Conservation (phyloP, 2,329 filamentous ascomycete species). For the Talaromyces islandicus region DNA sequence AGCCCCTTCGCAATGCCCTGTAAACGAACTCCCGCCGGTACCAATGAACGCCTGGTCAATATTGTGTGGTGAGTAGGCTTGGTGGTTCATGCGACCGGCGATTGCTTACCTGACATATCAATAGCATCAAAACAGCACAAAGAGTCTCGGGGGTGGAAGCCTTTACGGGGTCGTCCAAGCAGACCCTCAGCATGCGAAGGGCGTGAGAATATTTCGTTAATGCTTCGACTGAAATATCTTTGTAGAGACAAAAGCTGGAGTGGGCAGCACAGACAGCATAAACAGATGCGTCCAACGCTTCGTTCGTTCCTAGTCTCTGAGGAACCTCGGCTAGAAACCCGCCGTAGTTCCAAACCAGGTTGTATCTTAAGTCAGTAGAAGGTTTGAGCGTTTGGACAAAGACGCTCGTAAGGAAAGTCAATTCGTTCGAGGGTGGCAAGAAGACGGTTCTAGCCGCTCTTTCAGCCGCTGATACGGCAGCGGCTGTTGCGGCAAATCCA, state of each 20-base stretch:
- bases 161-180: constrained; percentile 25
- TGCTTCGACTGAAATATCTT: constrained; percentile 13
- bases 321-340: constrained; percentile 43
- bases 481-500: not conserved
- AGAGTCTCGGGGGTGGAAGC: constrained; percentile 29
- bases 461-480: not conserved
- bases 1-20: constrained; percentile 30
- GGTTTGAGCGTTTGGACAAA: constrained; percentile 29
- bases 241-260: constrained; percentile 18
- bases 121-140: constrained; percentile 31
- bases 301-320: constrained; percentile 39
- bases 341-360: constrained; percentile 43
- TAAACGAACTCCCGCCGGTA: not conserved
- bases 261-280: constrained; percentile 25
- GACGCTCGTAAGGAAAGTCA: constrained; percentile 24
- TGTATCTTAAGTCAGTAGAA: constrained; percentile 42
- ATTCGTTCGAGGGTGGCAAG: constrained; percentile 25
- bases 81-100: not conserved
- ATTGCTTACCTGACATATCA: constrained; percentile 25
- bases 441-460: not conserved
- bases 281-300: constrained; percentile 39
- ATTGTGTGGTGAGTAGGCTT: not conserved
- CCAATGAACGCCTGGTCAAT: not conserved
- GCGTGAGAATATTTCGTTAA: constrained; percentile 28
- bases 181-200: constrained; percentile 20